Evolutionary conservation across 2,329 filamentous ascomycete genomes (phyloP).

Genomic region (Aspergillus fijiensis): DNA sequence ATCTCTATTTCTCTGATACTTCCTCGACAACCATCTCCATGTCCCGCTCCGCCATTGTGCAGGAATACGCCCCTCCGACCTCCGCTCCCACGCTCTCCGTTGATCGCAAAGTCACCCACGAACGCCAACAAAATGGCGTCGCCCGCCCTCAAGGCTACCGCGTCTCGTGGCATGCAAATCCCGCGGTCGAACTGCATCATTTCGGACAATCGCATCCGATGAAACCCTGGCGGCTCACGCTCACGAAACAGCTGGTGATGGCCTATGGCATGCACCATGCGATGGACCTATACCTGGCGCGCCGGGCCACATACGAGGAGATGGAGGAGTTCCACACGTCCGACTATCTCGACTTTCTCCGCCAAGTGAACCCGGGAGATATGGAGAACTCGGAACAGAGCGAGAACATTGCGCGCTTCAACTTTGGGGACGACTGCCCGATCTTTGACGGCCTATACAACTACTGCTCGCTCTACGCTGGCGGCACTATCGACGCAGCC

Average conservation of each 20-base stretch:
- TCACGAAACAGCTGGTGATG: conserved; percentile 92
- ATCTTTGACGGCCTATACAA: conserved; percentile 95
- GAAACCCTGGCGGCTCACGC: conserved; percentile 96
- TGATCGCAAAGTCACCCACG: conserved; percentile 53
- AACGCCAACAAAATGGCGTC: conserved; percentile 65
- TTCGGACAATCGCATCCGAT: conserved; percentile 97
- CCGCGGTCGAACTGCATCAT: conserved; percentile 92
- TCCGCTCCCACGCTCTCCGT: conserved; percentile 47
- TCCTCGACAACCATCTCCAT: conserved; percentile 25
- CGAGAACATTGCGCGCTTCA: conserved; percentile 64
- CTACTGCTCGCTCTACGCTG: conserved; percentile 91
- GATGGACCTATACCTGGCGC: conserved; percentile 90
- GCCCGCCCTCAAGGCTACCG: conserved; percentile 79
- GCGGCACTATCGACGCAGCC: conserved; percentile 85
- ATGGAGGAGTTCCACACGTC: conserved; percentile 80
- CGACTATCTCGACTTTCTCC: conserved; percentile 89
- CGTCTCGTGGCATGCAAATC: conserved; percentile 94
- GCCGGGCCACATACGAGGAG: conserved; percentile 83
- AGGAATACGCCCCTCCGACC: conserved; percentile 49
- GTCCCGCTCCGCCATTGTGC: conserved; percentile 48
- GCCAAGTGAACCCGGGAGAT: conserved; percentile 68
- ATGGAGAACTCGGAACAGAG: conserved; percentile 64
- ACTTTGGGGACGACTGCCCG: conserved; percentile 90
- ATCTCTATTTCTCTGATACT: conserved; percentile 4
- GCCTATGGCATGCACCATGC: conserved; percentile 94